Conservation (phyloP, 2,329 filamentous ascomycete genomes). For the Blastomyces parvus region DNA sequence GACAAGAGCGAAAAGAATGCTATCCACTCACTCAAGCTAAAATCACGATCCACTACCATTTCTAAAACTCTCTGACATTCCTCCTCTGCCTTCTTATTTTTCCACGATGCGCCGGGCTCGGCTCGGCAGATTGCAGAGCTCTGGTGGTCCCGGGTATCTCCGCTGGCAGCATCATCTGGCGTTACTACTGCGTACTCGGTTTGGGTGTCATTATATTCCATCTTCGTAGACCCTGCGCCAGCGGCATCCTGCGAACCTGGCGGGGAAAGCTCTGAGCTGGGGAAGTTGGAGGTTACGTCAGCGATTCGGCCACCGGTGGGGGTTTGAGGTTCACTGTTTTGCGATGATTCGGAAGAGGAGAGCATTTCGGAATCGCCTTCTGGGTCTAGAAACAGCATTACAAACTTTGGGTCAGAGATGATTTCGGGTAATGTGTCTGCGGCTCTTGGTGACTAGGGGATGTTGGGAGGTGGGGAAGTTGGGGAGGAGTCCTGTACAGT, state of each 20-base stretch:
- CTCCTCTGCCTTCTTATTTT: slow-evolving; percentile 48
- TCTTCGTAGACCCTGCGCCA: slow-evolving; percentile 8
- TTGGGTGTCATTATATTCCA: neutral
- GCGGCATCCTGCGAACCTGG: slow-evolving; percentile 42
- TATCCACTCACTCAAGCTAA: slow-evolving; percentile 36
- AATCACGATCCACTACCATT: slow-evolving; percentile 44
- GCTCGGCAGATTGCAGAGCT: slow-evolving; percentile 23
- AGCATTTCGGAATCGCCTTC: slow-evolving; percentile 51
- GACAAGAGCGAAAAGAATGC: neutral
- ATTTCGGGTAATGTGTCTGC: neutral
- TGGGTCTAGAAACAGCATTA: slow-evolving; percentile 29
- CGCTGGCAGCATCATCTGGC: slow-evolving; percentile 8
- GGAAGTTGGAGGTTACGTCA: slow-evolving; percentile 19
- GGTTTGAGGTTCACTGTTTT: slow-evolving; percentile 33
- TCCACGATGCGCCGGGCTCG: slow-evolving; percentile 45
- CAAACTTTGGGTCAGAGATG: slow-evolving; percentile 2
- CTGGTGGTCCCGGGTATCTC: neutral
- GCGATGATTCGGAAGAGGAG: slow-evolving; percentile 35
- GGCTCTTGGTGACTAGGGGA: neutral
- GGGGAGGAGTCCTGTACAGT: neutral
- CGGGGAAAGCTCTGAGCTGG: slow-evolving; percentile 44
- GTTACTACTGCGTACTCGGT: neutral
- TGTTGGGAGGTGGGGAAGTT: neutral
- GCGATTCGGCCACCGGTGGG: slow-evolving; percentile 26
- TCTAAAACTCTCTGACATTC: slow-evolving; percentile 45